Evolutionary conservation across 345 rosid species (phyloP), one percentile per base, ranked within the genome.

Genomic region (Anastatica hierochuntica): DNA sequence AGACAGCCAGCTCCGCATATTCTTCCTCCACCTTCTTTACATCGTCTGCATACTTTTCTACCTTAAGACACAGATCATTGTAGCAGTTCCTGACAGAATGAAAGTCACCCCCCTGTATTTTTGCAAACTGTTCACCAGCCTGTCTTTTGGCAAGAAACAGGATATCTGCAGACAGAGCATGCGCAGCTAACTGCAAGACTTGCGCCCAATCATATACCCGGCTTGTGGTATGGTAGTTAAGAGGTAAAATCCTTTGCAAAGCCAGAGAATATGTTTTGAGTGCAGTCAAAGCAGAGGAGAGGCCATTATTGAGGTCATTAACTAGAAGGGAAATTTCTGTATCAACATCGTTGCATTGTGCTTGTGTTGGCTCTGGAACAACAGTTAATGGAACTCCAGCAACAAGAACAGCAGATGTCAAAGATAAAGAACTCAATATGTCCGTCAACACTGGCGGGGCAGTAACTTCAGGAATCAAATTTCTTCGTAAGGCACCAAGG

Each of bases 331-430:
- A 76, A 45, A 83, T 82, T 63, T 89, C 97, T 72, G 75, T 72
- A 63, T 85, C 95, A 76, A 85, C 75, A 43, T 85, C 85, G 53
- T 72, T 71, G 77, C 95, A 85, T 40, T 83, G 95, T 54, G 70
- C 85, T 74, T 74, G 95, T 29, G 95, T 85, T 45, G 97, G 95
- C 76, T 89, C 97, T 55, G 97, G 95, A 70, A 89, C 95, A 14
- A 89, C 72, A 62, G 92, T 77, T 67, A 85, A 70, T 50, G 89
- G 97, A 58, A 89, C 79, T 31, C 89, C 89, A 44, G 92, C 87
- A 48, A 66, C 82, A 38, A 76, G 59, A 67, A 85, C 95, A 56
- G 95, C 97, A 23, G 92, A 81, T 53, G 74, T 77, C 72, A 89
- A 85, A 57, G 92, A 82, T 50, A 85, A 40, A 48, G 81, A 69